Base-by-base conservation (phyloP, 345 rosid genomes). In the Rhodomyrtus tomentosa region DNA sequence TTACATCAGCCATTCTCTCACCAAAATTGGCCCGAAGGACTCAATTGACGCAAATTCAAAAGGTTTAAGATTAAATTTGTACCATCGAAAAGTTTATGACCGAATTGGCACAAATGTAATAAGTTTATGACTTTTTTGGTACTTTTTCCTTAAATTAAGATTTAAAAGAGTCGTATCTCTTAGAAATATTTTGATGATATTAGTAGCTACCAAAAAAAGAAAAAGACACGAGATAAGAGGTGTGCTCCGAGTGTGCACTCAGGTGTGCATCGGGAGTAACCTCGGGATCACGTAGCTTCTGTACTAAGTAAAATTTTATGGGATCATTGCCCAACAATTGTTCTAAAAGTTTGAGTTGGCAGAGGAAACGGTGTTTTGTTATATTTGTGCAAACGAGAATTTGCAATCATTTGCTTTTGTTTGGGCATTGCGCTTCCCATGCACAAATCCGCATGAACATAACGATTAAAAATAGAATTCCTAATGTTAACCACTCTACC, bases 251-350 rank as follows among this genome's bases (percentile, higher is more conserved):
- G 45, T 38, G 0, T 29, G 21, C 10, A 15, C 1, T 29, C 8
- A 59, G 5, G 29, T 29, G 73, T 59, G 73, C 7, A 59, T 3
- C 0, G 13, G 22, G 45, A 18, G 45, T 11, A 68, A 21, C 45
- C 20, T 68, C 22, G 18, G 13, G 25, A 20, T 68, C 13, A 1
- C 20, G 2, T 68, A 68, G 3, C 6, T 68, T 0, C 18, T 0
- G 18, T 32, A 9, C 0, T 4, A 68, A 68, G 24, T 32, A 22
- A 62, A 4, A 62, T 16, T 62, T 4, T 32, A 4, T 62, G 18
- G 4, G 1, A 62, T 32, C 0, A 32, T 2, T 9, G 50, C 14
- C 14, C 0, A 32, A 16, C 3, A 18, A 36, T 5, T 20, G 0
- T 62, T 62, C 7, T 62, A 32, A 7, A 62, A 7, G 4, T 62